Evolutionary conservation across 1,284 basidiomycete genomes (phyloP).

Genomic region (Leccinum fallax): DNA sequence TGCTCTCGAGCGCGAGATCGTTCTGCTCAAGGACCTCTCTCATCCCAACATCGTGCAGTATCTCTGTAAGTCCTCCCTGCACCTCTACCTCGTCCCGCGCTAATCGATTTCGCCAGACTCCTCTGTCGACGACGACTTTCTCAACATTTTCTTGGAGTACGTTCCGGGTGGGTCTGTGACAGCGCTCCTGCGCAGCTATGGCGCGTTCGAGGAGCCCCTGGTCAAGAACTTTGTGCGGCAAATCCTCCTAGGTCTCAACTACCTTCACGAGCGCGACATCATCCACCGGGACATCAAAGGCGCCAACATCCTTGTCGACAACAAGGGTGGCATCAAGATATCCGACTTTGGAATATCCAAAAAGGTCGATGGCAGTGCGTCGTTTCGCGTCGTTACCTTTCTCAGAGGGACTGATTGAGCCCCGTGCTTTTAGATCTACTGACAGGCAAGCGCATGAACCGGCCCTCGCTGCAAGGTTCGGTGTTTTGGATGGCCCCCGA

Average conservation of each 20-base stretch:
- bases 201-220: conserved; percentile 94
- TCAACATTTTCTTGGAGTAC: conserved; percentile 99
- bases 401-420: neutral
- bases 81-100: neutral
- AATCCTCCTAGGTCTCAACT: conserved; percentile 89
- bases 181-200: conserved; percentile 90
- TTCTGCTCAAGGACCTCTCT: conserved; percentile 91
- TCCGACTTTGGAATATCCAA: conserved; percentile 99
- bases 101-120: conserved; percentile 61
- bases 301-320: conserved; percentile 97
- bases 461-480: conserved; percentile 93
- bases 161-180: conserved; percentile 98
- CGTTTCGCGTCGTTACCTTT: neutral
- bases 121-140: conserved; percentile 82
- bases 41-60: conserved; percentile 99
- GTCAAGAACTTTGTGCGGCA: conserved; percentile 95
- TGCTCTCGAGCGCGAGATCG: conserved; percentile 95
- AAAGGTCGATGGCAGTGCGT: conserved; percentile 91
- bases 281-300: conserved; percentile 99
- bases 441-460: conserved; percentile 76
- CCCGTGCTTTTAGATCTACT: conserved; percentile 62
- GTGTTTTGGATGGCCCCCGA: conserved; percentile 99
- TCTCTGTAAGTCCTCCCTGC: conserved; percentile 62
- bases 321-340: conserved; percentile 98
- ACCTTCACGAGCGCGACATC: conserved; percentile 93